phyloP scores from a whole-genome alignment of 805 yeast genomes.

The Jamesozyma rosinii region DNA sequence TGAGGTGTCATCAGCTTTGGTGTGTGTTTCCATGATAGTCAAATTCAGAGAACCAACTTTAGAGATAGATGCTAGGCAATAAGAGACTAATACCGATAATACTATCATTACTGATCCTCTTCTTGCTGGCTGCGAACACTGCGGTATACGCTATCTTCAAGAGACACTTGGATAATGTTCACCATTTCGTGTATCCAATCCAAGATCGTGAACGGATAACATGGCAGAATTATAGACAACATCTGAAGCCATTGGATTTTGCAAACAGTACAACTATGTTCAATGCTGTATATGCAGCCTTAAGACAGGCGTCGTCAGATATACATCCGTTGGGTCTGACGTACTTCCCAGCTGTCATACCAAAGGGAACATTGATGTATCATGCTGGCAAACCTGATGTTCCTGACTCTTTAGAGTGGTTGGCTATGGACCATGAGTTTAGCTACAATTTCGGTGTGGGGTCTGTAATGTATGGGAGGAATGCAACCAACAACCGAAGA shows the following conservation, averaged over 20 bases:
- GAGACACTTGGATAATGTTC: too few species aligned
- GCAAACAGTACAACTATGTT: conserved; percentile 47
- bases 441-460: conserved; percentile 40
- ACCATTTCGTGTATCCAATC: too few species aligned
- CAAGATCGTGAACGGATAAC: conserved; percentile 2
- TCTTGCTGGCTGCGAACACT: too few species aligned
- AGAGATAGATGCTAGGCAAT: too few species aligned
- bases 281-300: conserved; percentile 44
- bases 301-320: conserved; percentile 44
- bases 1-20: too few species aligned
- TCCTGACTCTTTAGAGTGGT: conserved; percentile 49
- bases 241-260: conserved; percentile 31
- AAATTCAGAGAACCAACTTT: too few species aligned
- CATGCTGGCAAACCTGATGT: conserved; percentile 41
- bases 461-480: conserved; percentile 18
- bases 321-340: conserved; percentile 49
- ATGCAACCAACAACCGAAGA: conserved; percentile 3
- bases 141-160: too few species aligned
- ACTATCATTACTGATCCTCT: too few species aligned
- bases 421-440: conserved; percentile 56
- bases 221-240: conserved; percentile 19
- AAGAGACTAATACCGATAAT: too few species aligned
- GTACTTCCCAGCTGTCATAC: conserved; percentile 51
- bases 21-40: too few species aligned
- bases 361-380: conserved; percentile 48